phyloP scores from a whole-genome alignment of 495 filamentous ascomycete genomes.

The Cercophora newfieldiana region DNA sequence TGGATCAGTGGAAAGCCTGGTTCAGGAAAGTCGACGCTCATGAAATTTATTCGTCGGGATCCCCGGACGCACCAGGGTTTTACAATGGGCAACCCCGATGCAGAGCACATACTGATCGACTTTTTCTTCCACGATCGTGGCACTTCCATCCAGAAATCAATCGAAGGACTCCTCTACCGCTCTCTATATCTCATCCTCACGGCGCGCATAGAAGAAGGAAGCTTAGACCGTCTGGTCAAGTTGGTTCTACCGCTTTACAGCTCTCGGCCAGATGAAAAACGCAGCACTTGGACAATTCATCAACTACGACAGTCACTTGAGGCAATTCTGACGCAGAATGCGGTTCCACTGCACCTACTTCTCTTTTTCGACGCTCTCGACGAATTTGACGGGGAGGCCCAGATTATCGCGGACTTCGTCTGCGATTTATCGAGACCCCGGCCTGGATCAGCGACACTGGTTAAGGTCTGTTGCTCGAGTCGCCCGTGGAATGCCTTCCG shows the following conservation, averaged over 20 bases:
- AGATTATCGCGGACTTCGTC: not conserved
- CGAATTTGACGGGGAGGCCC: conserved; percentile 7
- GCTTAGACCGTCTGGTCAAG: not conserved
- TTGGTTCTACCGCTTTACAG: not conserved
- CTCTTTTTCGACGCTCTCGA: conserved; percentile 44
- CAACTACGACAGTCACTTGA: too few species aligned
- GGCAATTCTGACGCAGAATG: not conserved
- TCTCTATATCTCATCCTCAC: conserved; percentile 38
- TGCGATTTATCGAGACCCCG: too few species aligned
- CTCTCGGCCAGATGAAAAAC: not conserved
- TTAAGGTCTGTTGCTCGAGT: not conserved
- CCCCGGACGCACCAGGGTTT: not conserved
- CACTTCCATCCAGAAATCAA: conserved; percentile 36
- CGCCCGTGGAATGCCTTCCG: not conserved
- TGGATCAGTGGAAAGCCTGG: not conserved
- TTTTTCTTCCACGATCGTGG: conserved; percentile 46
- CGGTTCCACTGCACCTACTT: conserved; percentile 21
- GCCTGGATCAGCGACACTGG: too few species aligned
- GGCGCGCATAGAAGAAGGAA: too few species aligned
- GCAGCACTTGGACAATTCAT: not conserved
- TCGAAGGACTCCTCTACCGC: conserved; percentile 41
- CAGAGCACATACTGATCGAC: not conserved
- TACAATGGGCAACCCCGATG: not conserved
- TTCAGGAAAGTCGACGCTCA: not conserved
- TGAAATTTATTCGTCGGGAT: not conserved